phyloP scores from a whole-genome alignment of 139 green algal species.

The Picochlorum sp. region DNA sequence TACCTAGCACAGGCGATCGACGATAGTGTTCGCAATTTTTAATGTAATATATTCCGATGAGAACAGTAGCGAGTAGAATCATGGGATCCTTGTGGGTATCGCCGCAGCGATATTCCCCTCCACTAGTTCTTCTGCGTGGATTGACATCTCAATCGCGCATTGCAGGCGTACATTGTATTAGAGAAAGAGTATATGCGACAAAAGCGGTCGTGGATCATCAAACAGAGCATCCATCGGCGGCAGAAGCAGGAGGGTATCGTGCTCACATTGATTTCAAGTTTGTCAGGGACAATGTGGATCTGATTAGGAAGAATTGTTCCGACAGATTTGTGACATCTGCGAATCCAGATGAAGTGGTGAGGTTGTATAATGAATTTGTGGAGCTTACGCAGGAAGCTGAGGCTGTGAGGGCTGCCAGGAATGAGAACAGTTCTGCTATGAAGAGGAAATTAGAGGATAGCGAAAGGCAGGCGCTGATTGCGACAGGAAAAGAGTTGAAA shows the following conservation, averaged over 20 bases:
- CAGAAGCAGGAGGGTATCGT: slow-evolving; percentile 37
- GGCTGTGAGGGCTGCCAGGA: slow-evolving; percentile 59
- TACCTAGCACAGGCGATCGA: slow-evolving; percentile 93
- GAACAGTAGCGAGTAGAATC: too few species aligned
- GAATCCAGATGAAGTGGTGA: slow-evolving; percentile 59
- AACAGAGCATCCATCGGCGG: neutral
- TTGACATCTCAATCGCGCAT: neutral
- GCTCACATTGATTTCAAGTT: slow-evolving; percentile 82
- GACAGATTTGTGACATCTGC: slow-evolving; percentile 50
- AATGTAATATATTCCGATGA: neutral
- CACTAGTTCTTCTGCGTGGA: too few species aligned
- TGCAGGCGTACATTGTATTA: neutral
- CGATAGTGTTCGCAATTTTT: slow-evolving; percentile 69
- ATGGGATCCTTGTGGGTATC: too few species aligned
- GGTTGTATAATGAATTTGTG: slow-evolving; percentile 79
- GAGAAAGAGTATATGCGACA: neutral
- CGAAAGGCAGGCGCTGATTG: slow-evolving; percentile 56
- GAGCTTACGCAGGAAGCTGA: slow-evolving; percentile 51
- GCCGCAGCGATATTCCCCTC: too few species aligned
- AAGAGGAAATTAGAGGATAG: slow-evolving; percentile 88
- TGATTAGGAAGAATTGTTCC: slow-evolving; percentile 57
- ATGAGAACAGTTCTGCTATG: slow-evolving; percentile 81
- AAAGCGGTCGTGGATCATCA: slow-evolving; percentile 1
- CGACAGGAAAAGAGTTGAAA: slow-evolving; percentile 84
- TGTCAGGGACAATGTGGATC: slow-evolving; percentile 47